Conservation (phyloP, 169 alveolate genomes). For the Plasmodium gallinaceum region DNA sequence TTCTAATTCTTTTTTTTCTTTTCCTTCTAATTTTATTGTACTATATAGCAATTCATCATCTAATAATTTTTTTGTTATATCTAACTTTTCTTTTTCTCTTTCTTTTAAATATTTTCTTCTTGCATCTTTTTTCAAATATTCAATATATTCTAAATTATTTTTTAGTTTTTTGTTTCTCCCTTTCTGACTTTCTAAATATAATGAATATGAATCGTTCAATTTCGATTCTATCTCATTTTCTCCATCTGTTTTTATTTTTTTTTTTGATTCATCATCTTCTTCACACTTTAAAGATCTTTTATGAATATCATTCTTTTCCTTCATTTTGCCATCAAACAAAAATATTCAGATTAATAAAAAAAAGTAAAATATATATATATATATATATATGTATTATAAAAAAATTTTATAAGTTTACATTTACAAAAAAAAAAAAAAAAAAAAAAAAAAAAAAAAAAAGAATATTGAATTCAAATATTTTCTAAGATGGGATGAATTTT, state of each 20-base stretch:
- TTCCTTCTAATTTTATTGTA: conserved; percentile 81
- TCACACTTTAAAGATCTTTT: conserved; percentile 44
- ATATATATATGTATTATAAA: background rate
- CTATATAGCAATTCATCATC: conserved; percentile 91
- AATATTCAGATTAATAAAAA: background rate
- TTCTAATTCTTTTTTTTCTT: conserved; percentile 83
- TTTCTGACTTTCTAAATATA: conserved; percentile 78
- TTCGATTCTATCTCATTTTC: background rate
- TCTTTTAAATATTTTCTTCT: conserved; percentile 95
- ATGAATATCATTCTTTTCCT: conserved; percentile 45
- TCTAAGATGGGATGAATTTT: too few relatives aligned
- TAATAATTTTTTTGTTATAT: conserved; percentile 93
- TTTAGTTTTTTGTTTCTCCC: conserved; percentile 84
- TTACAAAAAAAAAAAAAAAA: too few relatives aligned
- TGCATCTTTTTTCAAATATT: conserved; percentile 86
- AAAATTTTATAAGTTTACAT: too few relatives aligned
- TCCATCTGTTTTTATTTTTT: conserved; percentile 50
- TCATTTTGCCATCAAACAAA: conserved; percentile 36
- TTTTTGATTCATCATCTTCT: conserved; percentile 59
- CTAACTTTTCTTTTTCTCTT: conserved; percentile 93
- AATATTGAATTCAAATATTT: too few relatives aligned
- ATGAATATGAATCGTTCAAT: conserved; percentile 13
- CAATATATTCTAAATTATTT: conserved; percentile 80
- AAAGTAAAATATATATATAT: background rate
- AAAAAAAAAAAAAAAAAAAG: too few relatives aligned